Evolutionary conservation across 2,329 filamentous ascomycete genomes (phyloP).

Genomic region (Neofusicoccum umdonicola): DNA sequence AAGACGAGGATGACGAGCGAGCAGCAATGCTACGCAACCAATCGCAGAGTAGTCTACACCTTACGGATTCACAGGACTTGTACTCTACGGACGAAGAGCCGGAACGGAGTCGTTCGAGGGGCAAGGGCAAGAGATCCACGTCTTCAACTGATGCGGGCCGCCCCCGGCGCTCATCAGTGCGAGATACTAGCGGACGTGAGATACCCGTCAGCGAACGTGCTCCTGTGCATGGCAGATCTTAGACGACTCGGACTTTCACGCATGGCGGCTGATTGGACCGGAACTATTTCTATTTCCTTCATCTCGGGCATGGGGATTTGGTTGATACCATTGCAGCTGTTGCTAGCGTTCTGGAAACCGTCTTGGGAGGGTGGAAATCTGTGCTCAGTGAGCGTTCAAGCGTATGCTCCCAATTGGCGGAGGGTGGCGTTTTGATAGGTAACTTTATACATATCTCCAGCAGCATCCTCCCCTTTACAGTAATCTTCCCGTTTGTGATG

Average conservation of each 20-base stretch:
- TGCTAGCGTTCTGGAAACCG: background rate
- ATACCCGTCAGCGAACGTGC: slow-evolving; percentile 47
- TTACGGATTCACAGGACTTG: slow-evolving; percentile 26
- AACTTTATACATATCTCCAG: background rate
- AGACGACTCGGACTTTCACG: background rate
- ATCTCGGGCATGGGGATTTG: background rate
- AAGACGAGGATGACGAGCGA: slow-evolving; percentile 54
- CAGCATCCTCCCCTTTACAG: background rate
- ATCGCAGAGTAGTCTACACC: slow-evolving; percentile 23
- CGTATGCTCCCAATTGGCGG: background rate
- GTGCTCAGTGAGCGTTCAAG: slow-evolving; percentile 11
- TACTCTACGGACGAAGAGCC: slow-evolving; percentile 28
- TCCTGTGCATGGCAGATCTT: slow-evolving; percentile 25
- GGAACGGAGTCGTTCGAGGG: slow-evolving; percentile 1
- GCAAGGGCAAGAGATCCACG: background rate
- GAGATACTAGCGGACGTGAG: slow-evolving; percentile 41
- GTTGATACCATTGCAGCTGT: slow-evolving; percentile 9
- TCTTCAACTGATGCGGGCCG: slow-evolving; percentile 1
- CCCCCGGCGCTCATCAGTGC: slow-evolving; percentile 22
- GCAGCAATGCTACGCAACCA: slow-evolving; percentile 57
- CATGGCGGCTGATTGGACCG: background rate
- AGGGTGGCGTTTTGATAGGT: background rate
- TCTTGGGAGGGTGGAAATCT: slow-evolving; percentile 7
- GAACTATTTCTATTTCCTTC: background rate
- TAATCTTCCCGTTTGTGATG: background rate